These are phyloP conservation scores for Ophiognomonia clavigignenti-juglandacearum DNA, from an alignment of 2,329 filamentous ascomycete species.

Conservation along the genomic window DNA sequence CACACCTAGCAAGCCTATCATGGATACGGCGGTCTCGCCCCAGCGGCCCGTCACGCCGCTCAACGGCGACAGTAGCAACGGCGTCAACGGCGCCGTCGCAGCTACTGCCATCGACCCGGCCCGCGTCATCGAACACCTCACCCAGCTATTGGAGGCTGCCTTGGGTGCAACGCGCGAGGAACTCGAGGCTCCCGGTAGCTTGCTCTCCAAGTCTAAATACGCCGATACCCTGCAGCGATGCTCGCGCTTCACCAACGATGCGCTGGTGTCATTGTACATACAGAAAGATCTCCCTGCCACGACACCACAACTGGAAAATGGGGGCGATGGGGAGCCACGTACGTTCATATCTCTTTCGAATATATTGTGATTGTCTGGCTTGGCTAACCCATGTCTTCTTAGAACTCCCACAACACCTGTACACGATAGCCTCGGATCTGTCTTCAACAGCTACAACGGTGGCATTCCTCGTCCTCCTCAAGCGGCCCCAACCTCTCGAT, in stretches of 20 bases:
- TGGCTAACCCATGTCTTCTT: slow-evolving; percentile 23
- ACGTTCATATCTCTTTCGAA: slow-evolving; percentile 21
- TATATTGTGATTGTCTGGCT: not conserved
- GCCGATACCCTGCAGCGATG: slow-evolving; percentile 83
- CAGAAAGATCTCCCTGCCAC: slow-evolving; percentile 68
- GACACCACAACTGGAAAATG: slow-evolving; percentile 47
- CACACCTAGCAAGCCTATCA: slow-evolving; percentile 27
- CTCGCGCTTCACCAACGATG: slow-evolving; percentile 81
- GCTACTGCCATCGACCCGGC: slow-evolving; percentile 59
- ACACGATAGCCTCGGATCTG: slow-evolving; percentile 78
- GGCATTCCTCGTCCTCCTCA: slow-evolving; percentile 83
- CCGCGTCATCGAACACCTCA: slow-evolving; percentile 67
- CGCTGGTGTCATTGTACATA: slow-evolving; percentile 83
- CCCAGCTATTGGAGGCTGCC: slow-evolving; percentile 65
- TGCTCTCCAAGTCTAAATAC: slow-evolving; percentile 69
- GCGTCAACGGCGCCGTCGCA: slow-evolving; percentile 41
- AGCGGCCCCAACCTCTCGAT: slow-evolving; percentile 84
- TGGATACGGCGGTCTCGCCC: slow-evolving; percentile 49
- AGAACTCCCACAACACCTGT: slow-evolving; percentile 59
- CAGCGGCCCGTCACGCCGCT: slow-evolving; percentile 36
- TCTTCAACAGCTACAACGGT: slow-evolving; percentile 74
- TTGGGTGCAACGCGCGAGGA: slow-evolving; percentile 73
- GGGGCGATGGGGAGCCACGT: slow-evolving; percentile 40
- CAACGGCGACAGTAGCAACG: slow-evolving; percentile 38
- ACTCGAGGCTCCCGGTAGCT: slow-evolving; percentile 73